Conservation (phyloP, 441 rosid genomes). For the Omphalea diandra region DNA sequence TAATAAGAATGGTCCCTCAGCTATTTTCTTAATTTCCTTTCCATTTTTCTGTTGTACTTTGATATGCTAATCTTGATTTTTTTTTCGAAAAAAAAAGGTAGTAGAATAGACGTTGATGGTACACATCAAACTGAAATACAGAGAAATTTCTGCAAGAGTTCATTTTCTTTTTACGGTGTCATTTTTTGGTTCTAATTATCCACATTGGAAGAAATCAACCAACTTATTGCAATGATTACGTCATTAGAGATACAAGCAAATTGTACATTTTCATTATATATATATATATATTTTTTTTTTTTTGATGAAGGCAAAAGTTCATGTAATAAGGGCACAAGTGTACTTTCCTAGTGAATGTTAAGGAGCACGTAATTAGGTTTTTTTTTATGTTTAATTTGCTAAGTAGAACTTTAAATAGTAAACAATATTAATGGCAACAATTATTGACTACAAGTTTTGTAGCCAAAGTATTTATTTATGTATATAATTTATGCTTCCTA, state of each 20-base stretch:
- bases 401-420: too few relatives aligned
- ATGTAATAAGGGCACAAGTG: too few relatives aligned
- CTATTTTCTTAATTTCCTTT: neutral
- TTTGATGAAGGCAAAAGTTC: too few relatives aligned
- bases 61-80: neutral
- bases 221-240: neutral
- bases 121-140: too few relatives aligned
- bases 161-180: neutral
- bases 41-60: neutral
- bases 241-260: neutral
- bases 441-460: neutral
- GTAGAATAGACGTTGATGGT: neutral
- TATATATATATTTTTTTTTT: too few relatives aligned
- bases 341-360: too few relatives aligned
- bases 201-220: neutral
- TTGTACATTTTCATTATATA: too few relatives aligned
- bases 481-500: slow-evolving; percentile 20
- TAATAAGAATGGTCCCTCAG: neutral
- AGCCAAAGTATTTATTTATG: neutral
- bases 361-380: too few relatives aligned
- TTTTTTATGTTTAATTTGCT: too few relatives aligned
- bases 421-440: neutral
- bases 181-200: neutral
- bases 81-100: too few relatives aligned
- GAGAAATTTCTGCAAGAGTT: too few relatives aligned